Percentiles rank a stretch among this genome's conserved stretches.
These are phyloP conservation scores for Xanthoceras sorbifolium DNA, from an alignment of 345 rosid species.

Conservation along the genomic window DNA sequence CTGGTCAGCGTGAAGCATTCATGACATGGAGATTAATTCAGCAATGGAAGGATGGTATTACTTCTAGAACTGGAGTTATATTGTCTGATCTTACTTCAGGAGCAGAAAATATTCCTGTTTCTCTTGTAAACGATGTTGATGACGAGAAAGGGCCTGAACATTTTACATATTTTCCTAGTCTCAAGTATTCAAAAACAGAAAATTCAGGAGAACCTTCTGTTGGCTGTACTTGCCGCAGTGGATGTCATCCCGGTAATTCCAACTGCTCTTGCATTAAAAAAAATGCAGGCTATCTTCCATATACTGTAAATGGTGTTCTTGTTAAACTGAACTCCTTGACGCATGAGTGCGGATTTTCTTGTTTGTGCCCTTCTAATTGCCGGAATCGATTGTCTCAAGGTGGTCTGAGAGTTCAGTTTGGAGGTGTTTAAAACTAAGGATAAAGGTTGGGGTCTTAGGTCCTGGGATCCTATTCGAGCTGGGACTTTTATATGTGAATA, in stretches of 20 bases:
- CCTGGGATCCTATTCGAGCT: constrained; percentile 89
- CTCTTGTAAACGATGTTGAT: constrained; percentile 82
- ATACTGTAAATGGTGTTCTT: constrained; percentile 56
- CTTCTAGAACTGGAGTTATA: constrained; percentile 60
- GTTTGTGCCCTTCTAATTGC: constrained; percentile 68
- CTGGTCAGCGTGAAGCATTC: constrained; percentile 68
- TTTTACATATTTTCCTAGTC: constrained; percentile 58
- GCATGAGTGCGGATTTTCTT: constrained; percentile 75
- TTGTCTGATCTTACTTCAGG: constrained; percentile 78
- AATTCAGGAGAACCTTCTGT: constrained; percentile 32
- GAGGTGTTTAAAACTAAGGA: constrained; percentile 58
- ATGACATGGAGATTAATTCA: constrained; percentile 56
- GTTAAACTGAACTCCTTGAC: constrained; percentile 61
- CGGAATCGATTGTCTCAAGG: constrained; percentile 63
- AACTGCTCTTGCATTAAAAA: constrained; percentile 69
- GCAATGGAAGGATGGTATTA: constrained; percentile 51
- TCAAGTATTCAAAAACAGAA: constrained; percentile 50
- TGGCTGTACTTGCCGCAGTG: constrained; percentile 55
- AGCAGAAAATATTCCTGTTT: constrained; percentile 60
- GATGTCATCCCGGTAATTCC: constrained; percentile 64
- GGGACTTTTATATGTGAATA: constrained; percentile 84
- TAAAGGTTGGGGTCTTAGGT: constrained; percentile 85
- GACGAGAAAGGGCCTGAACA: constrained; percentile 71
- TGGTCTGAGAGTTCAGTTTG: constrained; percentile 54
- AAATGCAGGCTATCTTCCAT: constrained; percentile 70